A percentile compares a stretch with the other conserved stretches of the same genome.
Conservation (phyloP, 441 rosid species). For the Pelargonium fulgidum region DNA sequence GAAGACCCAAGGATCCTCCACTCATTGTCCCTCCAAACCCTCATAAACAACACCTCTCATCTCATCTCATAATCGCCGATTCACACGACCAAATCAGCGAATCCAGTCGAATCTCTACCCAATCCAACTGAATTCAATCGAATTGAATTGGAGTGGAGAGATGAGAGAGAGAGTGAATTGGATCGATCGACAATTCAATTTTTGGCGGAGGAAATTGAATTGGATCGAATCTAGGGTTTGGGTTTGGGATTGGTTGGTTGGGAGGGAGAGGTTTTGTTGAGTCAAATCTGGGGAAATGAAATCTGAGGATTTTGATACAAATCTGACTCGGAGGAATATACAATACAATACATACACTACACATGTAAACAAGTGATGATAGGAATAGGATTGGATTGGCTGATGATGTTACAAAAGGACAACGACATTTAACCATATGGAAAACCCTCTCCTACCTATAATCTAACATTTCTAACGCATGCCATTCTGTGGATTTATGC, state of each 20-base stretch:
- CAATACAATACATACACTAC: too few relatives aligned
- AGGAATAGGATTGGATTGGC: too few relatives aligned
- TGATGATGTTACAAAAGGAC: too few relatives aligned
- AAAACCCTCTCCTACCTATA: too few relatives aligned
- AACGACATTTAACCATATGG: too few relatives aligned
- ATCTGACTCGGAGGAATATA: conserved; percentile 4
- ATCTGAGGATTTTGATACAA: background rate
- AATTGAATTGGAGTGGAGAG: background rate
- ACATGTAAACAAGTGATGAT: too few relatives aligned
- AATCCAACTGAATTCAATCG: background rate
- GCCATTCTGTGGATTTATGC: too few relatives aligned
- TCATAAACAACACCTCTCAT: conserved; percentile 40
- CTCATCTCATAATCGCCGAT: conserved; percentile 34
- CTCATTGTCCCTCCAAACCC: conserved; percentile 47
- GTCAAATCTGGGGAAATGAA: conserved; percentile 1
- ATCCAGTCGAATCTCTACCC: background rate
- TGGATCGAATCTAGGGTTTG: conserved; percentile 1
- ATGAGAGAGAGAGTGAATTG: background rate
- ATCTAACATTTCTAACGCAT: too few relatives aligned
- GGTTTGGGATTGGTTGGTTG: conserved; percentile 1
- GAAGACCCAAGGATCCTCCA: conserved; percentile 79
- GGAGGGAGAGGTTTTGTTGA: background rate
- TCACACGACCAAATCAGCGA: background rate
- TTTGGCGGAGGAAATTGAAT: conserved; percentile 1
- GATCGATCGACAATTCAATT: background rate